Evolutionary conservation across 768 basidiomycete genomes (phyloP), one percentile per base, ranked within the genome.

Genomic region (Suillus discolor): DNA sequence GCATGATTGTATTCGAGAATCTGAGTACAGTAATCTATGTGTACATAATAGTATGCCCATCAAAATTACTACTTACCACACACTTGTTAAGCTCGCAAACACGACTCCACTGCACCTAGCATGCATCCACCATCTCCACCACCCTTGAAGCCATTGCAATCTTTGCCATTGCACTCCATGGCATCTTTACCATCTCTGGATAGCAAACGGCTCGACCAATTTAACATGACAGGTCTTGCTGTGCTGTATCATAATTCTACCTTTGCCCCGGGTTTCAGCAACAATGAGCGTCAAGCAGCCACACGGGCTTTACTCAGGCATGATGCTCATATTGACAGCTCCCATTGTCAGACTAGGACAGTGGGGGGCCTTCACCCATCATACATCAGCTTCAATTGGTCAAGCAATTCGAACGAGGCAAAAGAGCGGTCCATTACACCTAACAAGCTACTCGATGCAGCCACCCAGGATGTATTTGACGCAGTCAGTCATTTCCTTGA

Each of bases 221-320:
- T 66, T 39, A 66, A n/a, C 18, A 34, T 66, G n/a, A n/a, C 62
- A 20, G 41, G 49, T n/a, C 51, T 67, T n/a, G 42, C 66, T 61
- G 59, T 28, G 23, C 34, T 67, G 20, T 64, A 64, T 44, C 49
- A 51, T 51, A 51, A 23, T 51, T 57, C 36, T 42, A 20, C 25
- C 1, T 64, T 64, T 41, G 64, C 18, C 5, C 2, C 44, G 20
- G 64, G 64, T 3, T 61, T 34, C 45, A 47, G 55, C 57, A 60
- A 45, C 25, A 28, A 65, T 2, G 25, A 65, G 25, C 57, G 9
- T 47, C 57, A 61, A 42, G 64, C 64, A 13, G 57, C 57, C 6
- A 2, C 57, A 23, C 42, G 2, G 38, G 55, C 64, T 60, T 23
- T 65, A 11, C 64, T 65, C 15, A 44, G 57, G 44, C 49, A 65